A percentile compares a stretch with the other conserved stretches of the same genome.
phyloP scores from a whole-genome alignment of 768 basidiomycete species.

The Sutorius australiensis region DNA sequence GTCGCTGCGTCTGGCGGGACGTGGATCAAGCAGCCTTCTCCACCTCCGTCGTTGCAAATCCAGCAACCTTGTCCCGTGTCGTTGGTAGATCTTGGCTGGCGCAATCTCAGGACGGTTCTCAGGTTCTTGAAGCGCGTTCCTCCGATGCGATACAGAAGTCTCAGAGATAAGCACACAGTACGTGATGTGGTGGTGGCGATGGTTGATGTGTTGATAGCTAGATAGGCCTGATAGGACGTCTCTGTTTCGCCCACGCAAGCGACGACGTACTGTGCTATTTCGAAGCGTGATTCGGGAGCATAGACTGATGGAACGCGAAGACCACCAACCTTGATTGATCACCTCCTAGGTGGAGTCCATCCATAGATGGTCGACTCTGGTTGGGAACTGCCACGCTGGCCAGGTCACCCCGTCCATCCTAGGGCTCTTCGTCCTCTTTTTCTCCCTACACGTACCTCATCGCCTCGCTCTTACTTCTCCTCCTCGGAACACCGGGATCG shows the following conservation, averaged over 20 bases:
- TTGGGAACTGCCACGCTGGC: neutral
- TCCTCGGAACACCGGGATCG: neutral
- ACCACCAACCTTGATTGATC: neutral
- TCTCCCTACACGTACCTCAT: neutral
- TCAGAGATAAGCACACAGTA: neutral
- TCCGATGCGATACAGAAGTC: neutral
- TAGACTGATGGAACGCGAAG: neutral
- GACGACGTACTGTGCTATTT: neutral
- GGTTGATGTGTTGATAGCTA: neutral
- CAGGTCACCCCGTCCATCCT: neutral
- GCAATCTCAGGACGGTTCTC: neutral
- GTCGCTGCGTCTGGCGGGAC: neutral
- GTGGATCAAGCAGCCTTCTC: neutral
- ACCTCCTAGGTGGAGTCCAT: neutral
- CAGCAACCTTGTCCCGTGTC: too few species aligned
- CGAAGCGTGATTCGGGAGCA: neutral
- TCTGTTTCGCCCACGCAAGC: neutral
- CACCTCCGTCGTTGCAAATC: neutral
- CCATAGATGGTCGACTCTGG: neutral
- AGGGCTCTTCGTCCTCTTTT: neutral
- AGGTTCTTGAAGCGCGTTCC: neutral
- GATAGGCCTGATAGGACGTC: neutral
- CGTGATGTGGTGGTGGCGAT: constrained; percentile 2
- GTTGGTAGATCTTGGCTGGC: neutral
- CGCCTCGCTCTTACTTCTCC: neutral